Base-by-base conservation (phyloP, 805 yeast genomes). In the Vanderwaltozyma verrucispora region DNA sequence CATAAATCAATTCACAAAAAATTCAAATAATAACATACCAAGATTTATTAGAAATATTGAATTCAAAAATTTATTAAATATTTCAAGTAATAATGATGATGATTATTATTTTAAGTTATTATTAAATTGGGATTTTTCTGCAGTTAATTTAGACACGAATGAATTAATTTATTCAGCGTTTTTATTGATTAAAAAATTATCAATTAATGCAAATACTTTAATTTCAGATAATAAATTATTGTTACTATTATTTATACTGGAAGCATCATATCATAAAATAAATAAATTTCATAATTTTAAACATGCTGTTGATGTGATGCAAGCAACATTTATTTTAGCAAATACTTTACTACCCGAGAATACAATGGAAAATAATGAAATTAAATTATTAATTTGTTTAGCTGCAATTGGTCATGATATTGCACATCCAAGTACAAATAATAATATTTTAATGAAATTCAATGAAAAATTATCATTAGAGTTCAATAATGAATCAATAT, bases 361-460 rank as follows among this genome's bases (percentile, higher is more conserved):
- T 20, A 9, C 27, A 15, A 13, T 19, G 5, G 28, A 41, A 2
- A 47, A 53, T 15, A 68, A 62, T 39, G 49, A 54, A 23, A 80
- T 80, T 47, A 66, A 70, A 2, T 61, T 82, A 33, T 73, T 81
- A 2, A 60, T 86, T 20, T 68, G 84, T 25, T 64, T 88, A 11
- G 83, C 95, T 0, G 92, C 95, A 1, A 62, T 88, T 30, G 97
- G 97, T 36, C 98, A 92, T 62, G 98, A 92, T 59, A 76, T 84
- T 24, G 95, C 96, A 17, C 98, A 92, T 59, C 97, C 97, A 1
- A 98, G 97, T 2, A 75, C 87, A n/a, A 86, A 94, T 12, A 85
- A 86, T 57, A 73, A 75, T 27, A 76, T 86, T 46, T 63, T 89
- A 56, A 63, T 67, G 18, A 65, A 72, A 41, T 56, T 74, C 48